A percentile compares a stretch with the other conserved stretches of the same genome.
These are phyloP conservation scores for Candida taoyuanica DNA, from an alignment of 805 yeast genomes.

Conservation along the genomic window DNA sequence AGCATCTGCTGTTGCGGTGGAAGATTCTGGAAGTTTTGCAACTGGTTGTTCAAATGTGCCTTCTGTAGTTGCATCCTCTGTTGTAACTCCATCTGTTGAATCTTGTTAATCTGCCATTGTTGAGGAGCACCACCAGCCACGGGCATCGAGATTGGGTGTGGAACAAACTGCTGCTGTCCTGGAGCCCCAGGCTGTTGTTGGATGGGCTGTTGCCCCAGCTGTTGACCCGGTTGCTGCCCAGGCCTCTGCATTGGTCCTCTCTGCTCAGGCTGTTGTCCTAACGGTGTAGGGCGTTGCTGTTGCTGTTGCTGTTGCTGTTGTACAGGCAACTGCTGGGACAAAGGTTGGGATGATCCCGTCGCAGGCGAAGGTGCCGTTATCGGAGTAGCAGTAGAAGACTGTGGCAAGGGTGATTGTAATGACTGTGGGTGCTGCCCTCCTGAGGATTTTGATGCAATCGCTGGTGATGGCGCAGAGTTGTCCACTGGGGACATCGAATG, in stretches of 20 bases:
- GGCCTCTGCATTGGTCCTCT: conserved; percentile 13
- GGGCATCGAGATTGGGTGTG: background rate
- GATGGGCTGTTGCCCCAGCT: too few species aligned
- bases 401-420: conserved; percentile 23
- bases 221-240: too few species aligned
- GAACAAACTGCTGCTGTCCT: conserved; percentile 10
- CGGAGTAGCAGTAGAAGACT: conserved; percentile 18
- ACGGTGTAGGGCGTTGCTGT: conserved; percentile 9
- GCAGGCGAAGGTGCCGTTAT: conserved; percentile 19
- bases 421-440: conserved; percentile 10
- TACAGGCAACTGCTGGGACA: background rate
- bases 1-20: conserved; percentile 21
- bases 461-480: conserved; percentile 5
- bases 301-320: conserved; percentile 3
- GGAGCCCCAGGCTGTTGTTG: conserved; percentile 9
- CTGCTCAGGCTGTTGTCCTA: conserved; percentile 9
- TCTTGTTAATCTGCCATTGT: conserved; percentile 9
- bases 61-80: conserved; percentile 25
- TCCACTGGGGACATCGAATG: conserved; percentile 8
- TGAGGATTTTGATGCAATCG: background rate
- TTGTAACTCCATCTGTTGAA: conserved; percentile 21
- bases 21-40: conserved; percentile 13
- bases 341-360: background rate
- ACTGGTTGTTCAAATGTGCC: conserved; percentile 20
- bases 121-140: conserved; percentile 9